phyloP scores from a whole-genome alignment of 768 basidiomycete genomes.

The Mycena indigotica region DNA sequence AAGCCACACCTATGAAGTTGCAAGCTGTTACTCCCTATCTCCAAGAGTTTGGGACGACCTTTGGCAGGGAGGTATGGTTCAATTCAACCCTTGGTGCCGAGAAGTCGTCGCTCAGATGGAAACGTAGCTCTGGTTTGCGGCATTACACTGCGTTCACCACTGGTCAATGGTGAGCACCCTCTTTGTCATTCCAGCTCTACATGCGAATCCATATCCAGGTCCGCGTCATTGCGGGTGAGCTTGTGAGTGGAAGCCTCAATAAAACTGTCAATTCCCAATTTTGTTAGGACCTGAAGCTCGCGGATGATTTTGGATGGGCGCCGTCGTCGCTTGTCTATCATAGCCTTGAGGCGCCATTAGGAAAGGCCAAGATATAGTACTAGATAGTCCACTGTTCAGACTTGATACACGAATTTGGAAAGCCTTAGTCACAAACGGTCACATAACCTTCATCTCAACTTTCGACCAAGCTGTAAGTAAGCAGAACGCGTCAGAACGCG shows the following conservation, averaged over 20 bases:
- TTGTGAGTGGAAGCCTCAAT: slow-evolving; percentile 49
- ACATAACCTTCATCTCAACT: slow-evolving; percentile 15
- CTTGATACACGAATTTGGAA: no score
- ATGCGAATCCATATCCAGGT: slow-evolving; percentile 47
- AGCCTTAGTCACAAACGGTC: no score
- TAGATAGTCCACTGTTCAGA: no score
- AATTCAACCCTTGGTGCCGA: not conserved
- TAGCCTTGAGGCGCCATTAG: slow-evolving; percentile 63
- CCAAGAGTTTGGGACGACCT: slow-evolving; percentile 75
- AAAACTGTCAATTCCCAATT: slow-evolving; percentile 16
- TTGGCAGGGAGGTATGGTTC: slow-evolving; percentile 81
- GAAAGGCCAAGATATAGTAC: slow-evolving; percentile 62
- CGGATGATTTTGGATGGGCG: slow-evolving; percentile 82
- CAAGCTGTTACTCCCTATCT: slow-evolving; percentile 81
- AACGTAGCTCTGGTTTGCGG: slow-evolving; percentile 85
- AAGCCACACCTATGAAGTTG: slow-evolving; percentile 65
- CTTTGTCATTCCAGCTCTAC: not conserved
- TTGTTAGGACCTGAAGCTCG: slow-evolving; percentile 61
- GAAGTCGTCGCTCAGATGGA: not conserved
- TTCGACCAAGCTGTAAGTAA: no score
- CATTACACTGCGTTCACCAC: slow-evolving; percentile 84
- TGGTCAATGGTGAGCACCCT: slow-evolving; percentile 76
- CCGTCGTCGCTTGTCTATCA: slow-evolving; percentile 81
- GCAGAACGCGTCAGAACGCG: no score
- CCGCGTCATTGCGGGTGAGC: slow-evolving; percentile 81